phyloP scores from a whole-genome alignment of 805 yeast species.

The Saturnispora galanensis region DNA sequence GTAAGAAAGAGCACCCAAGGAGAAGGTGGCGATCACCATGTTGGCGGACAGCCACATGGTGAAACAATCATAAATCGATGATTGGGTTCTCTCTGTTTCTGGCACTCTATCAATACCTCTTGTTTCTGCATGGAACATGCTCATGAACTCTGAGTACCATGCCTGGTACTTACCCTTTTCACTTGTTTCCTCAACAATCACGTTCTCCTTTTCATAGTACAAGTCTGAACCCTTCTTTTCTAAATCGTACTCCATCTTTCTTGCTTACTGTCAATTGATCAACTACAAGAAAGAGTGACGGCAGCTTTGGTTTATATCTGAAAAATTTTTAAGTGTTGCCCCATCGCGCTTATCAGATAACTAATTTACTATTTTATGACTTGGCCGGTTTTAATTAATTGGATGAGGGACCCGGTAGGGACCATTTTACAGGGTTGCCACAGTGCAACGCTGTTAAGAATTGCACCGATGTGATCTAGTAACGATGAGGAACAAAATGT shows the following conservation, averaged over 20 bases:
- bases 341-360: too few relatives aligned
- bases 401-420: too few relatives aligned
- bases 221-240: constrained; percentile 22
- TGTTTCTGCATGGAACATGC: constrained; percentile 38
- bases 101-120: constrained; percentile 77
- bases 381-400: too few relatives aligned
- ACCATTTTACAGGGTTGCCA: too few relatives aligned
- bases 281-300: too few relatives aligned
- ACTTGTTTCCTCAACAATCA: constrained; percentile 18
- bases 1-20: constrained; percentile 63
- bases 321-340: too few relatives aligned
- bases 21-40: constrained; percentile 72
- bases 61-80: constrained; percentile 58
- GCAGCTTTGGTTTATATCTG: too few relatives aligned
- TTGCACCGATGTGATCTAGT: too few relatives aligned
- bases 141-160: constrained; percentile 19
- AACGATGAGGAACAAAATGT: too few relatives aligned
- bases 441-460: too few relatives aligned
- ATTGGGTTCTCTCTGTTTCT: constrained; percentile 67
- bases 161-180: constrained; percentile 12
- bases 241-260: constrained; percentile 10
- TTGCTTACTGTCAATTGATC: not conserved
- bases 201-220: constrained; percentile 11
- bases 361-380: too few relatives aligned
- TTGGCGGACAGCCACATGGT: constrained; percentile 91